Conservation (phyloP, 2,329 filamentous ascomycete species). For the Fusarium albidum region DNA sequence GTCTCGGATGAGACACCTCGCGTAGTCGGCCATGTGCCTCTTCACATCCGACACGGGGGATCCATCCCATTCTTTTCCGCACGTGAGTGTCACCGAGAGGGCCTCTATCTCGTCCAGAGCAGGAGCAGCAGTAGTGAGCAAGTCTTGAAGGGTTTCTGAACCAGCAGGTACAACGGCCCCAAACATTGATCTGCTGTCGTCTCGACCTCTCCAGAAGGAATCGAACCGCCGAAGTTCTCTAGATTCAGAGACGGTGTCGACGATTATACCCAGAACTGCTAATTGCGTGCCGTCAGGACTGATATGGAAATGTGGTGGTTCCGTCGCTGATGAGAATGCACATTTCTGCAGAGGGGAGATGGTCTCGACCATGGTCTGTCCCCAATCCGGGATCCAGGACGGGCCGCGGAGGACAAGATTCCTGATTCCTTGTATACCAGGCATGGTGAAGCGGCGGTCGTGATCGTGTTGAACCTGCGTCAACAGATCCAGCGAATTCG, state of each 20-base stretch:
- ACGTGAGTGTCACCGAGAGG: not conserved
- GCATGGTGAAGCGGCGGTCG: not conserved
- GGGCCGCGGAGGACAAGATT: not conserved
- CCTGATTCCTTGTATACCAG: not conserved
- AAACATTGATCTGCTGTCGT: no score
- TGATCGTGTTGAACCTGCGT: not conserved
- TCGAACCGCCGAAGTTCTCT: no score
- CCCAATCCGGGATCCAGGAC: conserved; percentile 6
- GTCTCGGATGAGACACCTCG: conserved; percentile 2
- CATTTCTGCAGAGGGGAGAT: not conserved
- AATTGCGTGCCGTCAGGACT: no score
- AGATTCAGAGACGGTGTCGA: no score
- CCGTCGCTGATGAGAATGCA: not conserved
- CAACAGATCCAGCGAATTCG: conserved; percentile 1
- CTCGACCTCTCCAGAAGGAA: no score
- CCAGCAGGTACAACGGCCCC: no score
- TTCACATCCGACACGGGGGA: not conserved
- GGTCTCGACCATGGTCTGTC: not conserved
- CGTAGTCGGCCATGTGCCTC: not conserved
- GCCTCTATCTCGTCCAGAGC: not conserved
- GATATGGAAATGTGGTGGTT: no score
- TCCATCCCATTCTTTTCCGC: conserved; percentile 6
- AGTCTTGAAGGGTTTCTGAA: no score
- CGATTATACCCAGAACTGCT: no score
- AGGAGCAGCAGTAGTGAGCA: no score